Base-by-base conservation (phyloP, 164 flowering plant species). In the Vitis riparia region DNA sequence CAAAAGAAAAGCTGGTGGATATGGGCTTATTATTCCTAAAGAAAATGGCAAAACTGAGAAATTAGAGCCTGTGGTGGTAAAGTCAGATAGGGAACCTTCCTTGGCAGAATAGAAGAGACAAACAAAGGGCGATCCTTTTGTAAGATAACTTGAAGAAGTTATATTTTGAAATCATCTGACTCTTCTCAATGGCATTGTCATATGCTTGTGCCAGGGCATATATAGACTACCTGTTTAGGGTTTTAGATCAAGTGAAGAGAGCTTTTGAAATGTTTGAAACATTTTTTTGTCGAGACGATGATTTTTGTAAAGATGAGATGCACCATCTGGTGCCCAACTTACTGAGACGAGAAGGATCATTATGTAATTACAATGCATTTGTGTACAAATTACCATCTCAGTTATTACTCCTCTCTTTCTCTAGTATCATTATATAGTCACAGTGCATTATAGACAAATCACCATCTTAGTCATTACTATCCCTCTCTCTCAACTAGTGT, bases 11-110 rank as follows among this genome's bases (percentile, higher is more conserved):
- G 81, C 80, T 9, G 96, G 99, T 58, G 99, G 99, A 0, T 94
- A 94, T 71, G 99, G 99, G 47, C 77, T 94, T 49, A 94, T 94
- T 65, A 84, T 94, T 70, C 99, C 99, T 1, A 92, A 92, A 81
- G 89, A 69, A 59, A 68, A 83, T 73, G 93, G 88, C 11, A 70
- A 83, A 76, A 76, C 77, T 63, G 87, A 85, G 75, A 79, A 82
- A 68, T 32, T 84, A 2, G 94, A 87, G 76, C 78, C 81, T 16
- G 48, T 79, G 68, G 72, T 63, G 32, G 68, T 73, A 14, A 86
- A 87, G 61, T 65, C 76, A 57, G 73, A 71, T n/a, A 80, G 60
- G 61, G 80, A 87, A 70, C 74, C 81, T 48, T 77, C 78, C 37
- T 50, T 76, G 55, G 82, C 77, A n/a, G 90, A 86, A 59, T 82